Base-by-base conservation (phyloP, 345 rosid species). In the Jatropha curcas region DNA sequence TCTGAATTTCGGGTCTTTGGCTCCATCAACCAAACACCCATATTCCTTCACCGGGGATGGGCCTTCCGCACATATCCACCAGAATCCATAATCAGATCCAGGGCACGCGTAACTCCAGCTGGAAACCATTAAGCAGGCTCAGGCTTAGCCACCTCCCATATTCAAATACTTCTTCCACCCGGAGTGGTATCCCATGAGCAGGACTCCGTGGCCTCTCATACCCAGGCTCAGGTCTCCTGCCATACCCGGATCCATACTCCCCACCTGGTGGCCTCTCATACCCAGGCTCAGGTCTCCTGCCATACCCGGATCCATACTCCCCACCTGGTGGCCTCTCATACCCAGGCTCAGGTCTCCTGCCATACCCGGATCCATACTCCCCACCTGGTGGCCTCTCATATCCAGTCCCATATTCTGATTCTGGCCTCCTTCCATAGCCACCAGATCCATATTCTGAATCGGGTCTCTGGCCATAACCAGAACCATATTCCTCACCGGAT, bases 111-210 rank as follows among this genome's bases (percentile, higher is more conserved):
- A n/a, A n/a, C n/a, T n/a, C n/a, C n/a, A n/a, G n/a, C n/a, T n/a
- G n/a, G n/a, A n/a, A n/a, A n/a, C n/a, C n/a, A n/a, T n/a, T n/a
- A n/a, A n/a, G n/a, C n/a, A n/a, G n/a, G n/a, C n/a, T n/a, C n/a
- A n/a, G n/a, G n/a, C n/a, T n/a, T n/a, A n/a, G n/a, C n/a, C n/a
- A n/a, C n/a, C n/a, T n/a, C n/a, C n/a, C n/a, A n/a, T n/a, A n/a
- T n/a, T n/a, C n/a, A n/a, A n/a, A n/a, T n/a, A n/a, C n/a, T n/a
- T n/a, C n/a, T n/a, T n/a, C n/a, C n/a, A n/a, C n/a, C n/a, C n/a
- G n/a, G n/a, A n/a, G n/a, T n/a, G n/a, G 31, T n/a, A 82, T 76
- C 5, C 84, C 92, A 39, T 79, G 82, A 8, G 60, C 88, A 51
- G 63, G 80, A 4, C 41, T 28, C 11, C 14, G 41, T 11, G 86